Evolutionary conservation across 176 grass and related monocot genomes (phyloP).

Genomic region (Phyllostachys edulis): DNA sequence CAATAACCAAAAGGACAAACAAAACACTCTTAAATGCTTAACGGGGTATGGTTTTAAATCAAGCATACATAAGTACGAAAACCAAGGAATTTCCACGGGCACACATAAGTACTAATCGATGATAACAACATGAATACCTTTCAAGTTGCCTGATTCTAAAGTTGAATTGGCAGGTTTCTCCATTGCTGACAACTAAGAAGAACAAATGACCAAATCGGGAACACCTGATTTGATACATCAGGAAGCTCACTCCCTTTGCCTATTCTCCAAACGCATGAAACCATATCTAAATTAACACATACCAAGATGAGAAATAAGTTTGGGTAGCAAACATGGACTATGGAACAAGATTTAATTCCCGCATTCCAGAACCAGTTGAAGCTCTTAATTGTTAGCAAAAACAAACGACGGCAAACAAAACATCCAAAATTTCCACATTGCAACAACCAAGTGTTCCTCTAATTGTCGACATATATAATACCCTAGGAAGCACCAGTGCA

Average conservation of each 20-base stretch:
- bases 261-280: neutral
- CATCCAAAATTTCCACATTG: neutral
- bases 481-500: neutral
- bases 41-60: neutral
- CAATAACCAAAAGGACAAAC: neutral
- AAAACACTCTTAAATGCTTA: neutral
- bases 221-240: neutral
- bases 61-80: neutral
- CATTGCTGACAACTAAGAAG: neutral
- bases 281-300: neutral
- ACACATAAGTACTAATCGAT: neutral
- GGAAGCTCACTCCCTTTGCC: neutral
- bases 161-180: neutral
- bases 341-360: neutral
- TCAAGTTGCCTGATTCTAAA: neutral
- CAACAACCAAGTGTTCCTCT: neutral
- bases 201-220: neutral
- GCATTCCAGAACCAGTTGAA: neutral
- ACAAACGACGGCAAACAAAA: neutral
- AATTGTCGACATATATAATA: neutral
- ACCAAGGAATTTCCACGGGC: neutral
- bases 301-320: neutral
- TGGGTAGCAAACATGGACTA: neutral
- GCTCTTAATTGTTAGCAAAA: neutral
- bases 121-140: neutral